Evolutionary conservation across 2,329 filamentous ascomycete genomes (phyloP).

Genomic region (Penicillium sp.): DNA sequence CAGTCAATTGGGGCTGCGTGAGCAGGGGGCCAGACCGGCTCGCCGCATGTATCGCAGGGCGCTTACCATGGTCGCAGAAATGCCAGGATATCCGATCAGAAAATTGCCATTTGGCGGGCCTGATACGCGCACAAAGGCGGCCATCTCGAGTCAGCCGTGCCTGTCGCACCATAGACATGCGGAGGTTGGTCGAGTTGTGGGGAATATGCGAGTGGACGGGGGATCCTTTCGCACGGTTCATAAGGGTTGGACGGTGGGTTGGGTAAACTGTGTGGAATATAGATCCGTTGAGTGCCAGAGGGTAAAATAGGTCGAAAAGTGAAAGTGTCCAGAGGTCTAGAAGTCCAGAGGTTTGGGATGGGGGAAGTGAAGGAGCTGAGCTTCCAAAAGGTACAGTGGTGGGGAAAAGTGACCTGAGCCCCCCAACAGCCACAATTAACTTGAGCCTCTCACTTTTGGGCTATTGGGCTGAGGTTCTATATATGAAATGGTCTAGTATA

Average conservation of each 20-base stretch:
- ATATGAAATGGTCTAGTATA: neutral
- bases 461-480: neutral
- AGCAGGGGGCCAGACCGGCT: neutral
- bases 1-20: conserved; percentile 8
- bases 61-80: conserved; percentile 90
- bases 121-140: conserved; percentile 87
- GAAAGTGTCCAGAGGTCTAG: neutral
- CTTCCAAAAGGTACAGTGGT: conserved; percentile 1
- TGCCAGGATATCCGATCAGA: conserved; percentile 91
- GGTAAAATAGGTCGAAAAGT: neutral
- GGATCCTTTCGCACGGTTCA: conserved; percentile 21
- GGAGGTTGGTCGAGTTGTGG: conserved; percentile 23
- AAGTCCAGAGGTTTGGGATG: neutral
- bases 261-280: neutral
- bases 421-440: neutral
- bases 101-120: conserved; percentile 96
- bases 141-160: conserved; percentile 43
- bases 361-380: conserved; percentile 7
- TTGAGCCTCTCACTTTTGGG: neutral
- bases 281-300: neutral
- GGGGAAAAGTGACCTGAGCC: conserved; percentile 3
- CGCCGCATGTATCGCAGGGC: conserved; percentile 5
- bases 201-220: conserved; percentile 21
- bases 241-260: conserved; percentile 14
- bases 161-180: conserved; percentile 36